Conservation (phyloP, 768 basidiomycete genomes). For the Crepidotus variabilis region DNA sequence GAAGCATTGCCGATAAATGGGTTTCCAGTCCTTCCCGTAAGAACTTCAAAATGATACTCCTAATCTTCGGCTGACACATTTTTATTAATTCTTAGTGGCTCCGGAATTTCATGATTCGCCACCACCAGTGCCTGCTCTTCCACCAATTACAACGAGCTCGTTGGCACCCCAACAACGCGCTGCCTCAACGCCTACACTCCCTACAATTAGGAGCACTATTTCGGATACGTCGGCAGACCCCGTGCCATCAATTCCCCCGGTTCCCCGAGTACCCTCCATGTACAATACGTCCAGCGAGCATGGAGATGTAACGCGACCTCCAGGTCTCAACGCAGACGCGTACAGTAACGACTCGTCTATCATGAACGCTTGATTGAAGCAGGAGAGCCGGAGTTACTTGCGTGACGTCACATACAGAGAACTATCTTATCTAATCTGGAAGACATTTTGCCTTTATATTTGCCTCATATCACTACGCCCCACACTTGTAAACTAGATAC, state of each 20-base stretch:
- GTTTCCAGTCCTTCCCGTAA: conserved; percentile 9
- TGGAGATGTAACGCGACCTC: neutral
- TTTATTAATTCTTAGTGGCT: neutral
- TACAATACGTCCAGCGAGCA: conserved; percentile 7
- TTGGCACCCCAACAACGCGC: neutral
- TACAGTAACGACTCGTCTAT: neutral
- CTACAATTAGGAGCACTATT: neutral
- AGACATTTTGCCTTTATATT: neutral
- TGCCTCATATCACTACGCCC: neutral
- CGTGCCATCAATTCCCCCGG: conserved; percentile 10
- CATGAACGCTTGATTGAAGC: neutral
- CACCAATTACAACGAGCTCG: neutral
- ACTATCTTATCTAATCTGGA: neutral
- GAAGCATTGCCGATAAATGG: conserved; percentile 26
- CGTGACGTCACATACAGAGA: conserved; percentile 1
- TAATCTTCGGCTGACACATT: neutral
- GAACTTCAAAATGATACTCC: neutral
- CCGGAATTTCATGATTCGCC: neutral
- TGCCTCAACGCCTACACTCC: neutral
- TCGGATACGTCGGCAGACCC: neutral
- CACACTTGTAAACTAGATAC: conserved; percentile 2
- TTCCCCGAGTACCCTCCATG: conserved; percentile 14
- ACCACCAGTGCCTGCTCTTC: neutral
- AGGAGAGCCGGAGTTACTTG: neutral
- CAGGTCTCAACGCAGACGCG: neutral